Conservation (phyloP, 805 yeast species). For the Yarrowia sp. region DNA sequence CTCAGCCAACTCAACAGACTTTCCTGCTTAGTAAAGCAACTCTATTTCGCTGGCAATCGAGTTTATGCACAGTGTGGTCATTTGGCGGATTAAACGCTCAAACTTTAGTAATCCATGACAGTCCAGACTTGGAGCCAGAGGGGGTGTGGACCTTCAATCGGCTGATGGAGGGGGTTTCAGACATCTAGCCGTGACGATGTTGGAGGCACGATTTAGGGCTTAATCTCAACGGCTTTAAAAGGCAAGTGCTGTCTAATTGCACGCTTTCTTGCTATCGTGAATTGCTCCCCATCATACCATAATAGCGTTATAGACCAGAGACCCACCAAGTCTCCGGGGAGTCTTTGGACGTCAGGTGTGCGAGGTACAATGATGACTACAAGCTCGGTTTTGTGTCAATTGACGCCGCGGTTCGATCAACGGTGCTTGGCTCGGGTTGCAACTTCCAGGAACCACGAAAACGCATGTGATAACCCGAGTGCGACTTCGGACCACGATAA, state of each 20-base stretch:
- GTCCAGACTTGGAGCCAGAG: constrained; percentile 5
- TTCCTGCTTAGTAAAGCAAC: constrained; percentile 32
- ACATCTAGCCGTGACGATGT: too few species aligned
- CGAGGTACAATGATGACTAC: too few species aligned
- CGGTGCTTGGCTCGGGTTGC: neutral
- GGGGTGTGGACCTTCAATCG: too few species aligned
- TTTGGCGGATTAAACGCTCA: constrained; percentile 35
- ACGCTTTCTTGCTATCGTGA: constrained; percentile 1
- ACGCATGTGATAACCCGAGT: neutral
- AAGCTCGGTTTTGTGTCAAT: neutral
- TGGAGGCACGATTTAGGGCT: too few species aligned
- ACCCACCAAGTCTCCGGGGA: too few species aligned
- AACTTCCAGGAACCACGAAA: too few species aligned
- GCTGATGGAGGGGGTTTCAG: too few species aligned
- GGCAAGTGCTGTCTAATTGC: neutral
- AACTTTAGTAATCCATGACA: constrained; percentile 32
- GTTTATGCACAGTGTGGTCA: constrained; percentile 35
- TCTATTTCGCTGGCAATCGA: constrained; percentile 31
- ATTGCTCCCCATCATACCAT: constrained; percentile 22
- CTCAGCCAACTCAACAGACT: constrained; percentile 37
- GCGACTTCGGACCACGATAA: constrained; percentile 31
- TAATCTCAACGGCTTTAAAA: too few species aligned
- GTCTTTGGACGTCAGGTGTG: too few species aligned
- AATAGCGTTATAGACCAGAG: constrained; percentile 15
- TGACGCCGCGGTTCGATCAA: neutral